Evolutionary conservation across 768 basidiomycete genomes (phyloP).

Genomic region (Rhodotorula paludigena): DNA sequence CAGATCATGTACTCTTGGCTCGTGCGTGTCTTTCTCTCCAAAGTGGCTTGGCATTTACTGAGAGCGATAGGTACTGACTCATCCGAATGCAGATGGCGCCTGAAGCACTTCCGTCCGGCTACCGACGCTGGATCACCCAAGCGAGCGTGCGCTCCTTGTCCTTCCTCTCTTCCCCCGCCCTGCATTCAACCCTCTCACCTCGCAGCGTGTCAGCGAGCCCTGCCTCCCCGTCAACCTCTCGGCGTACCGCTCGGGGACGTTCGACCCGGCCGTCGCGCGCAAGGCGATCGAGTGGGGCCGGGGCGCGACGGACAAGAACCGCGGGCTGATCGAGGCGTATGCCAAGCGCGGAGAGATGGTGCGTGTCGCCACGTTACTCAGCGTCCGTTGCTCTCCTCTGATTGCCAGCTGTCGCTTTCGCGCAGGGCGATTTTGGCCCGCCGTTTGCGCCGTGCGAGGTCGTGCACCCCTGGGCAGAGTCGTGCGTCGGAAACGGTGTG

Average conservation of each 20-base stretch:
- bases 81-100: conserved; percentile 34
- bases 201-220: conserved; percentile 25
- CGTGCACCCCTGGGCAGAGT: conserved; percentile 69
- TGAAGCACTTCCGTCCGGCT: conserved; percentile 38
- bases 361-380: conserved; percentile 10
- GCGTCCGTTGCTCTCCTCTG: neutral
- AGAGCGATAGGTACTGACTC: no score
- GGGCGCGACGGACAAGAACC: conserved; percentile 43
- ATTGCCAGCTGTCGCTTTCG: neutral
- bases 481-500: conserved; percentile 59
- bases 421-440: conserved; percentile 43
- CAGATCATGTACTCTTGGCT: conserved; percentile 58
- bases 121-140: conserved; percentile 37
- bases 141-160: neutral
- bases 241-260: conserved; percentile 3
- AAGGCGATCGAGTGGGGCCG: conserved; percentile 18
- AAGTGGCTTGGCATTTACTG: fast-evolving
- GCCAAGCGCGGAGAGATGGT: conserved; percentile 21
- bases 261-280: conserved; percentile 22
- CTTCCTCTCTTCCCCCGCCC: neutral
- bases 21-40: conserved; percentile 6
- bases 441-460: conserved; percentile 51
- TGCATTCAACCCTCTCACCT: neutral
- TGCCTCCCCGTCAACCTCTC: conserved; percentile 32
- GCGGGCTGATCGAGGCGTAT: conserved; percentile 38